Evolutionary conservation across 2,329 filamentous ascomycete species (phyloP).

Genomic region (Anthostomella pinea): DNA sequence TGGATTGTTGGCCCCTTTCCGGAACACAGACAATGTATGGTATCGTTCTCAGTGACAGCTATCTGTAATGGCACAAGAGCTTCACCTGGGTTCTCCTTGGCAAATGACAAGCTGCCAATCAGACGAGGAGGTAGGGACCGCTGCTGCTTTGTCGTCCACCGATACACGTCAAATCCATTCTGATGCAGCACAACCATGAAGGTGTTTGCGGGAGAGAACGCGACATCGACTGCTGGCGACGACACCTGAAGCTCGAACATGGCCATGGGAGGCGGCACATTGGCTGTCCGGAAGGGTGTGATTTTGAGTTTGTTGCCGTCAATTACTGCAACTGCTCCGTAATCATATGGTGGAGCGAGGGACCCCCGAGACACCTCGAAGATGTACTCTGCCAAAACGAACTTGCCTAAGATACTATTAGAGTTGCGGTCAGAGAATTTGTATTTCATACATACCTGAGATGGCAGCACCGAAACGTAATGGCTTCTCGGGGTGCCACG

Average conservation of each 20-base stretch:
- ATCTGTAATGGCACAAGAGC: conserved; percentile 28
- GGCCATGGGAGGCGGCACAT: conserved; percentile 91
- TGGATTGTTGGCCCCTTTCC: conserved; percentile 23
- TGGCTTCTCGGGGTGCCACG: conserved; percentile 86
- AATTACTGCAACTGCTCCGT: conserved; percentile 77
- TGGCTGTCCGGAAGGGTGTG: conserved; percentile 79
- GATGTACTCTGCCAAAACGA: conserved; percentile 64
- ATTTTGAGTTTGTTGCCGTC: conserved; percentile 79
- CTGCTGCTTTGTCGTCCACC: conserved; percentile 62
- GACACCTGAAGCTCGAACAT: conserved; percentile 67
- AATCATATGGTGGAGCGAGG: conserved; percentile 67
- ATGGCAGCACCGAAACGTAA: conserved; percentile 62
- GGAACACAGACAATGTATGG: conserved; percentile 27
- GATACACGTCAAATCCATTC: conserved; percentile 63
- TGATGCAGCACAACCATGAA: conserved; percentile 71
- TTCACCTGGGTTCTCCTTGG: conserved; percentile 24
- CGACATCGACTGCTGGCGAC: conserved; percentile 68
- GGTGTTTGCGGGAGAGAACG: conserved; percentile 63
- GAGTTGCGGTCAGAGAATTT: conserved; percentile 8
- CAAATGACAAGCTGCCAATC: conserved; percentile 38
- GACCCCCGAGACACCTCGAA: conserved; percentile 69
- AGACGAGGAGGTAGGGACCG: conserved; percentile 45
- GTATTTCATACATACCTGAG: conserved; percentile 38
- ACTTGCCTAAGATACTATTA: conserved; percentile 34
- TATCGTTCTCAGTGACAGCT: conserved; percentile 27